Percentiles rank a stretch among this genome's conserved stretches.
phyloP scores from a whole-genome alignment of 108 stramenopile species.

The Chaetoceros tenuissimus region DNA sequence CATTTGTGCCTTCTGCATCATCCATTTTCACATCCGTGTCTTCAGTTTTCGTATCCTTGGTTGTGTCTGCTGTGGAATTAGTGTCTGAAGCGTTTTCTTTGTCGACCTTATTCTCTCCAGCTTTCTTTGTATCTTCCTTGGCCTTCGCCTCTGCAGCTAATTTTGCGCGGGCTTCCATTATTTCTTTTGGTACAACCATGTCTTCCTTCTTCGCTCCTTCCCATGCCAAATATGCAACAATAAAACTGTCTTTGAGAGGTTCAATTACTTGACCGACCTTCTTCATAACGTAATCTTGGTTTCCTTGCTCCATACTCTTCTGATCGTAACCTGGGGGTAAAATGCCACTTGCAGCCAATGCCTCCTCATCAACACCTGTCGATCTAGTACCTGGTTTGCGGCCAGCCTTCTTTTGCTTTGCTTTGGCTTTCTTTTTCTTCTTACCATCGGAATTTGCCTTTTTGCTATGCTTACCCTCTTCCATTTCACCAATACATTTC shows the following conservation, averaged over 20 bases:
- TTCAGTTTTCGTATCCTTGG: not conserved
- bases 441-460: constrained; percentile 41
- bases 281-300: constrained; percentile 87
- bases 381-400: constrained; percentile 78
- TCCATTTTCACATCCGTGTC: constrained; percentile 3
- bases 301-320: constrained; percentile 76
- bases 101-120: constrained; percentile 6
- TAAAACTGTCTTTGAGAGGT: constrained; percentile 97
- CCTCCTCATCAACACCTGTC: constrained; percentile 78
- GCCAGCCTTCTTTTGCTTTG: constrained; percentile 60
- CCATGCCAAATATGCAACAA: constrained; percentile 90
- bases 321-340: constrained; percentile 52
- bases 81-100: not conserved
- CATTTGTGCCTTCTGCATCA: constrained; percentile 1
- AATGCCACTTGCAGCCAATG: constrained; percentile 73
- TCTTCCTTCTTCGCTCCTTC: constrained; percentile 67
- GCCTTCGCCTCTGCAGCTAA: constrained; percentile 31
- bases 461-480: constrained; percentile 68
- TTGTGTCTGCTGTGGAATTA: not conserved
- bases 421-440: constrained; percentile 57
- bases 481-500: constrained; percentile 93
- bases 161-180: constrained; percentile 62
- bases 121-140: constrained; percentile 2
- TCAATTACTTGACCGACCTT: constrained; percentile 89
- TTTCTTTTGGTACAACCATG: constrained; percentile 68